Evolutionary conservation across 176 grass and related monocot species (phyloP), one percentile per base, ranked within the genome.

Genomic region (Lolium multiflorum): DNA sequence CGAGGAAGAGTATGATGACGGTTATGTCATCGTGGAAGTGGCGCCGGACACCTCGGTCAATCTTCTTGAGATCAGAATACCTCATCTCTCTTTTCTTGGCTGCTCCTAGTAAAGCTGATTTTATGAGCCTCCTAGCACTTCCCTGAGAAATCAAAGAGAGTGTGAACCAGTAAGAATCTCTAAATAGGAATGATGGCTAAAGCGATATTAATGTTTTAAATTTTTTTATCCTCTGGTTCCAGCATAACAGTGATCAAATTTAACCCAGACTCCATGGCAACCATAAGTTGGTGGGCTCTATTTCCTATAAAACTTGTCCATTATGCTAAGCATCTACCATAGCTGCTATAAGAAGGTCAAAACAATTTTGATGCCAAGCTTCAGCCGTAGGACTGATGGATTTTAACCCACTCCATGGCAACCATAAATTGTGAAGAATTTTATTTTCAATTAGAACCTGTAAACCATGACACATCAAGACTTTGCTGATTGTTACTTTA

Each of bases 81-180:
- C 96, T 88, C 96, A 98, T 98, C 89, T 98, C 96, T 81, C 96
- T 92, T 87, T 95, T 98, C 78, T 94, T 98, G 21, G 96, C 96
- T 64, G 96, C 96, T 83, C 55, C 83, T 82, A 95, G 93, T 21
- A 95, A 74, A 17, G 91, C 91, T 37, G 78, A 44, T 86, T 92
- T 95, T 52, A 98, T 82, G 38, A 98, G 91, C 84, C 81, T 94
- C 73, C 91, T 92, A 49, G 96, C 96, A 41, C 93, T 89, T 74
- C 96, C 96, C 96, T 98, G 93, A 26, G 71, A 61, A 73, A 72
- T 52, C 16, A 82, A 69, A 93, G 64, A 75, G 55, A 88, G 9
- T 20, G 43, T 47, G 18, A 88, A 9, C 85, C 44, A 61, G 13
- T 41, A 74, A 22, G 7, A 21, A 1, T 0, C 2, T 39, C 28